Conservation (phyloP, 106 monocot genomes). For the Allium sativum region DNA sequence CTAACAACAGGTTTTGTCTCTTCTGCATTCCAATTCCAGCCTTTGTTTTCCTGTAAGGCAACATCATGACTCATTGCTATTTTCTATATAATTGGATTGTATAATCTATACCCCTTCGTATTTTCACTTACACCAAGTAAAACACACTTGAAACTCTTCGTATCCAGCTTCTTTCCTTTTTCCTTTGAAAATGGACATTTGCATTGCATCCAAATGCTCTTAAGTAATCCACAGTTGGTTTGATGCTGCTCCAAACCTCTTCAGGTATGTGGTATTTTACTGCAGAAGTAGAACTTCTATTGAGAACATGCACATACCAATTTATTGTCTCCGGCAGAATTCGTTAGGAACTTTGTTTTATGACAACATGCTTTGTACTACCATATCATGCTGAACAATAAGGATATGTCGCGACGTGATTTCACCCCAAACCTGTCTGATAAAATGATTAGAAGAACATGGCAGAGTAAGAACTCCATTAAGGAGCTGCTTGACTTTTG, state of each 20-base stretch:
- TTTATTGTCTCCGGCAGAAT: constrained; percentile 15
- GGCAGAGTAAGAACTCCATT: too few relatives aligned
- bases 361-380: constrained; percentile 10
- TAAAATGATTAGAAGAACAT: too few relatives aligned
- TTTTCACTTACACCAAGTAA: not conserved
- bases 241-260: constrained; percentile 8
- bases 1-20: not conserved
- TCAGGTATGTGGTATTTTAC: constrained; percentile 1
- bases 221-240: constrained; percentile 4
- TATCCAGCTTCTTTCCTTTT: not conserved
- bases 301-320: constrained; percentile 9
- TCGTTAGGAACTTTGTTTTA: constrained; percentile 3
- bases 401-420: too few relatives aligned
- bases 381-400: too few relatives aligned
- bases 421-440: too few relatives aligned
- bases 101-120: not conserved
- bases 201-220: constrained; percentile 10
- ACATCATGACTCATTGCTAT: not conserved
- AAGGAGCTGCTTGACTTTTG: too few relatives aligned
- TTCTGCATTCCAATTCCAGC: not conserved
- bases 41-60: not conserved
- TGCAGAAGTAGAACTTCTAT: constrained; percentile 5
- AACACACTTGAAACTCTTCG: not conserved
- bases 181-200: constrained; percentile 1
- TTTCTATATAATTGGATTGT: not conserved